These are phyloP conservation scores for Fraxinus albicans DNA, from an alignment of 305 asterid genomes.

Conservation along the genomic window DNA sequence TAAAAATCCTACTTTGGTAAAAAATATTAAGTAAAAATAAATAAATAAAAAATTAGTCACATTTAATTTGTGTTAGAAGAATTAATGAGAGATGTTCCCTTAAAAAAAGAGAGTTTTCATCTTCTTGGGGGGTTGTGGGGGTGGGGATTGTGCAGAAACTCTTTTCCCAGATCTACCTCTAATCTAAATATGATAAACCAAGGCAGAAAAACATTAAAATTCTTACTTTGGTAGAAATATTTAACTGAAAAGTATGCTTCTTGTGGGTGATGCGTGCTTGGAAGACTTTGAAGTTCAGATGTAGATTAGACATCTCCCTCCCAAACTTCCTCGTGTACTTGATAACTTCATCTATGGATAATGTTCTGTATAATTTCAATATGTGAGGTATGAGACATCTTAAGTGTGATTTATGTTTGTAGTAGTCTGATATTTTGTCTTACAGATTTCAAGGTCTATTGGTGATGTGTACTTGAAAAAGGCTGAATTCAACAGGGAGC, in stretches of 20 bases:
- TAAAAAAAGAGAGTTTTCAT: not conserved
- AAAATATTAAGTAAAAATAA: not conserved
- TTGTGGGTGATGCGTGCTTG: not conserved
- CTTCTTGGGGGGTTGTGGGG: not conserved
- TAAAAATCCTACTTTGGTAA: not conserved
- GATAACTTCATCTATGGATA: not conserved
- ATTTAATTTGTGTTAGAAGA: not conserved
- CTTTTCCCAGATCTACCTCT: not conserved
- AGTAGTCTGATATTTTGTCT: slow-evolving; percentile 18
- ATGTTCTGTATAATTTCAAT: not conserved
- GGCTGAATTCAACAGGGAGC: slow-evolving; percentile 82
- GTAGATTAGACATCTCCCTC: not conserved
- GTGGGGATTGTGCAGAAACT: not conserved
- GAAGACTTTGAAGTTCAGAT: not conserved
- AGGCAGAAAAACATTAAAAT: not conserved
- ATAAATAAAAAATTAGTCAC: not conserved
- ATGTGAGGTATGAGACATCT: not conserved
- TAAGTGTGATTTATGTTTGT: not conserved
- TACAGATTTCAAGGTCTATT: slow-evolving; percentile 82
- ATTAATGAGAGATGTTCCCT: not conserved
- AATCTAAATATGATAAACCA: not conserved
- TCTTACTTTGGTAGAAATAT: not conserved
- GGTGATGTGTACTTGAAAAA: slow-evolving; percentile 86
- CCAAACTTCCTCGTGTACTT: not conserved
- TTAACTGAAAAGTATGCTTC: not conserved